A percentile compares a stretch with the other conserved stretches of the same genome.
phyloP scores from a whole-genome alignment of 164 flowering plant species.

The Liquidambar formosana region DNA sequence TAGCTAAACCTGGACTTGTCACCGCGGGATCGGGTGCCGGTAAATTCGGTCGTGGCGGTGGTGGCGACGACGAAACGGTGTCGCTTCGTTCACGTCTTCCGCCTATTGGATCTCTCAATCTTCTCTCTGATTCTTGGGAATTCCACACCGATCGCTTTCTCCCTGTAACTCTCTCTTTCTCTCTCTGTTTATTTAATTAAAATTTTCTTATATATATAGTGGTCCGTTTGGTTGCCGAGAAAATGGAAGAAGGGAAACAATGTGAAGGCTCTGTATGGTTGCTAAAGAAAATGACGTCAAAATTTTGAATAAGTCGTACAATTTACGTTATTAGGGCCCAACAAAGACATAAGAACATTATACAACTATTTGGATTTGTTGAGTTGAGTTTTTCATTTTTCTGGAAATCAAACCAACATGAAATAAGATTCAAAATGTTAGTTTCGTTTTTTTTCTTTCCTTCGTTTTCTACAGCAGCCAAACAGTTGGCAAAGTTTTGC shows the following conservation, averaged over 20 bases:
- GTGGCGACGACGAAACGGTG: constrained; percentile 27
- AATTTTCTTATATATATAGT: no score
- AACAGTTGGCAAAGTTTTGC: background rate
- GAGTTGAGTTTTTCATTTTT: background rate
- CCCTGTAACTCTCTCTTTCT: constrained; percentile 47
- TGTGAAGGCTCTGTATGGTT: background rate
- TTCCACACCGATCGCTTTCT: constrained; percentile 77
- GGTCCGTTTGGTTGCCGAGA: background rate
- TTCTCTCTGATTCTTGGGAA: constrained; percentile 90
- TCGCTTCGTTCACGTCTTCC: constrained; percentile 72
- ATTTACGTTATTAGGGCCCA: no score
- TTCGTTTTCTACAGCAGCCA: background rate
- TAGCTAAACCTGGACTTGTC: constrained; percentile 71
- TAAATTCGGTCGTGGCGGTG: constrained; percentile 43
- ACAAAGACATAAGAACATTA: no score
- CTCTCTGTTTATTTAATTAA: no score
- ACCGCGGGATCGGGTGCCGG: constrained; percentile 37
- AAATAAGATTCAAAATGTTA: no score
- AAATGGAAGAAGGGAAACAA: background rate
- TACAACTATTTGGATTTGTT: no score
- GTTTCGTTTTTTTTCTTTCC: background rate
- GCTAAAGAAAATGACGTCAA: no score
- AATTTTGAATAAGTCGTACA: no score
- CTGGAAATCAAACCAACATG: background rate
- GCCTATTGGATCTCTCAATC: constrained; percentile 63